Conservation (phyloP, 225 moss, liverwort and hornwort species). For the Physcomitrellopsis africana region DNA sequence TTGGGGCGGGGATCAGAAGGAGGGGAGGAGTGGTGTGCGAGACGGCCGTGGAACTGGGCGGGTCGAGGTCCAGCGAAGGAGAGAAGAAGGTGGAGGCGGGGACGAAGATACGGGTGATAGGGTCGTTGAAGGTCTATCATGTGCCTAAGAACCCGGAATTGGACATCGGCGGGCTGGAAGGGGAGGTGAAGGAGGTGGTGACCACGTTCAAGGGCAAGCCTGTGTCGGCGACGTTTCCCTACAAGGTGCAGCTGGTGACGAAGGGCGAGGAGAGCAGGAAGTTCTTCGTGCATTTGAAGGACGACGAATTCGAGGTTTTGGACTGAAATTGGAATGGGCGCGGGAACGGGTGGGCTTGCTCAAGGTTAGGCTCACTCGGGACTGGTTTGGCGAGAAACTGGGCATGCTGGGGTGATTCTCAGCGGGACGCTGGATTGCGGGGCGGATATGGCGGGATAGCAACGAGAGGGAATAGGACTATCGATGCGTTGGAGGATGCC, state of each 20-base stretch:
- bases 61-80: conserved; percentile 59
- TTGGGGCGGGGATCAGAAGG: neutral
- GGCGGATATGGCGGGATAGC: conserved; percentile 22
- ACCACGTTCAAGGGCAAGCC: conserved; percentile 75
- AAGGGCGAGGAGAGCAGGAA: conserved; percentile 61
- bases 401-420: neutral
- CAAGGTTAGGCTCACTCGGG: neutral
- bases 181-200: conserved; percentile 78
- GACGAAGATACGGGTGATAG: conserved; percentile 55
- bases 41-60: conserved; percentile 78
- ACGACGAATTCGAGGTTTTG: conserved; percentile 81
- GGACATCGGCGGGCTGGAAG: conserved; percentile 81
- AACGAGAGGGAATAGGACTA: neutral
- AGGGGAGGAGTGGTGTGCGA: conserved; percentile 62
- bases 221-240: conserved; percentile 81
- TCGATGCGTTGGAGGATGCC: conserved; percentile 3
- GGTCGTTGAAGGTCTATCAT: conserved; percentile 74
- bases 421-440: neutral
- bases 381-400: conserved; percentile 14
- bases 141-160: conserved; percentile 77
- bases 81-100: conserved; percentile 54
- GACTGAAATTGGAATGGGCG: conserved; percentile 24
- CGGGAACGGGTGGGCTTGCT: neutral
- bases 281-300: conserved; percentile 86
- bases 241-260: conserved; percentile 68